Evolutionary conservation across 1,284 basidiomycete genomes (phyloP).

Genomic region (Pseudozyma flocculosa): DNA sequence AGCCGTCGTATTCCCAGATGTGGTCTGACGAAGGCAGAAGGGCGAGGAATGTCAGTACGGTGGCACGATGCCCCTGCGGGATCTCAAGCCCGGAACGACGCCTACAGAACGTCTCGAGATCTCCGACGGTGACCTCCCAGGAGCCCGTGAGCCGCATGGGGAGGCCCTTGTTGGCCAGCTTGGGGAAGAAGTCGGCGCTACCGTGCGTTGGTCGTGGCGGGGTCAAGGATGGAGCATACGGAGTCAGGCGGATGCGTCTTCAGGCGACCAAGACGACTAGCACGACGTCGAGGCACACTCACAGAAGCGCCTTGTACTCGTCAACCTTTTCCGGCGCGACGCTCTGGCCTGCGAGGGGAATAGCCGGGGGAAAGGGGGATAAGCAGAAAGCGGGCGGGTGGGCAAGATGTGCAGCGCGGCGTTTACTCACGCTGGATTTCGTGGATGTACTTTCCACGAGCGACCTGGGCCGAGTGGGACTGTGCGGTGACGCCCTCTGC

Average conservation of each 20-base stretch:
- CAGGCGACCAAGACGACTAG: no score
- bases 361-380: background rate
- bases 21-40: conserved; percentile 29
- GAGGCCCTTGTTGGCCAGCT: conserved; percentile 25
- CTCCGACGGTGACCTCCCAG: conserved; percentile 53
- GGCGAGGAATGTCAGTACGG: background rate
- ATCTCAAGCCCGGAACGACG: background rate
- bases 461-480: conserved; percentile 35
- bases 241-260: no score
- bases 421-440: conserved; percentile 42
- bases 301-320: conserved; percentile 43
- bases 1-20: conserved; percentile 55
- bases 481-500: conserved; percentile 34
- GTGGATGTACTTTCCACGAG: conserved; percentile 50
- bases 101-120: conserved; percentile 53
- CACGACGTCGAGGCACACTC: no score
- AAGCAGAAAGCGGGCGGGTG: no score
- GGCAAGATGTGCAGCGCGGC: no score
- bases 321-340: conserved; percentile 41
- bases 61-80: no score
- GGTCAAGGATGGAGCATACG: no score
- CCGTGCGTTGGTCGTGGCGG: no score
- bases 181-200: conserved; percentile 40
- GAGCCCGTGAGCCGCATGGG: conserved; percentile 40
- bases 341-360: conserved; percentile 18